Conservation (phyloP, 495 filamentous ascomycete genomes). For the Cercophora scortea region DNA sequence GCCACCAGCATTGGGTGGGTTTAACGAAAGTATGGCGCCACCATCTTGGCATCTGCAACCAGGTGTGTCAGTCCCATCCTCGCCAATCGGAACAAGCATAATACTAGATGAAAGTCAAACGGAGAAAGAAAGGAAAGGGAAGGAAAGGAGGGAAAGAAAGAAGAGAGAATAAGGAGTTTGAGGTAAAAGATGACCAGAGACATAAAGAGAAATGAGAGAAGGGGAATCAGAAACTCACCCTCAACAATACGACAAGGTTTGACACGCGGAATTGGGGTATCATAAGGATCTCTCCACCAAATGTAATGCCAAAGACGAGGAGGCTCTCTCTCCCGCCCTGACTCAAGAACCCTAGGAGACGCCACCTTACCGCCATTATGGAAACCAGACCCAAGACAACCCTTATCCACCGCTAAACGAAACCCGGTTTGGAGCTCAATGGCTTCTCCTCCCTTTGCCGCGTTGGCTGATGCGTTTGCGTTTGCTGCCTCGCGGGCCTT, state of each 20-base stretch:
- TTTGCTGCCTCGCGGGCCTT: conserved; percentile 2
- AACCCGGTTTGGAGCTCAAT: conserved; percentile 4
- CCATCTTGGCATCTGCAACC: too few species aligned
- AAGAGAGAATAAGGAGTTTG: neutral
- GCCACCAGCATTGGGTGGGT: too few species aligned
- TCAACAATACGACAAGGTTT: neutral
- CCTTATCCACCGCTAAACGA: too few species aligned
- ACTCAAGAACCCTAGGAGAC: neutral
- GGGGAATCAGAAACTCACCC: neutral
- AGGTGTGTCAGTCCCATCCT: too few species aligned
- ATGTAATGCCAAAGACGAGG: conserved; percentile 12
- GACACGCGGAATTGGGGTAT: neutral
- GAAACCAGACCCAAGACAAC: neutral
- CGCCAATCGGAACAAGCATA: too few species aligned
- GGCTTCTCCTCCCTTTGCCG: neutral
- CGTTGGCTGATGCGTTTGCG: neutral
- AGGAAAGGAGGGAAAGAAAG: neutral
- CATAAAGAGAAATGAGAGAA: neutral
- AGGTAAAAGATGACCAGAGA: neutral
- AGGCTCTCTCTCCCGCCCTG: conserved; percentile 1
- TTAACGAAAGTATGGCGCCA: too few species aligned
- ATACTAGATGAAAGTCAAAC: too few species aligned
- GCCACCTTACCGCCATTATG: neutral
- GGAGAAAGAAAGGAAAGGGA: neutral
- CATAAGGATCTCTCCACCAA: conserved; percentile 12